Conservation (phyloP, 73 alveolate species). For the Halteria grandinella region DNA sequence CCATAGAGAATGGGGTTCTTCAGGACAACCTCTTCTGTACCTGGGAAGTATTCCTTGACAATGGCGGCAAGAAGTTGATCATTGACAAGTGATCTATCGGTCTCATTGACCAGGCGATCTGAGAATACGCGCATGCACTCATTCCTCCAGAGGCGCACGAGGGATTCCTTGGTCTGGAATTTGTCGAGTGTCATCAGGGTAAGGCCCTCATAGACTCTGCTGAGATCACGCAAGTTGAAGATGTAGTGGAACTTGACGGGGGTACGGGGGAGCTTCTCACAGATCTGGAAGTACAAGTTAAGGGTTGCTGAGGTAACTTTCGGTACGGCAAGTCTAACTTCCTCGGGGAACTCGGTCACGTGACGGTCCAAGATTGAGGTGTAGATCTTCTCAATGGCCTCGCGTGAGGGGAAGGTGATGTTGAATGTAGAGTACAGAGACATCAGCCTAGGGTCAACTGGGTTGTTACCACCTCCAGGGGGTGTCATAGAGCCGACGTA, state of each 20-base stretch:
- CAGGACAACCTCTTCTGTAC: constrained; percentile 74
- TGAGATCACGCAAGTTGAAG: constrained; percentile 97
- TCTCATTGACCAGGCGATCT: constrained; percentile 85
- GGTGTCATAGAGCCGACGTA: constrained; percentile 98
- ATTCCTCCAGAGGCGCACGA: constrained; percentile 98
- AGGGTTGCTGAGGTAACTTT: constrained; percentile 80
- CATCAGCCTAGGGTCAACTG: constrained; percentile 98
- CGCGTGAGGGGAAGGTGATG: constrained; percentile 88
- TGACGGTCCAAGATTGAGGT: constrained; percentile 91
- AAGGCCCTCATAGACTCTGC: constrained; percentile 98
- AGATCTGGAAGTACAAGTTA: constrained; percentile 76
- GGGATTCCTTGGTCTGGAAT: constrained; percentile 87
- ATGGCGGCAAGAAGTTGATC: constrained; percentile 65
- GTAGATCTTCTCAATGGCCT: constrained; percentile 92
- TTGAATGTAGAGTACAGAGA: constrained; percentile 91
- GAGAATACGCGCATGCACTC: constrained; percentile 96
- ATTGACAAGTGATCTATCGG: constrained; percentile 68
- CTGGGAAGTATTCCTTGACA: constrained; percentile 78
- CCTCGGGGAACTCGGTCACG: constrained; percentile 92
- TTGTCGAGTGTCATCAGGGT: constrained; percentile 91
- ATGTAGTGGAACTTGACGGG: constrained; percentile 99
- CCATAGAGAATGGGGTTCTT: constrained; percentile 83
- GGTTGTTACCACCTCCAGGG: constrained; percentile 99
- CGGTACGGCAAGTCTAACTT: constrained; percentile 66
- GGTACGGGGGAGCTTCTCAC: constrained; percentile 96